Evolutionary conservation across 139 green algal species (phyloP), one percentile per base, ranked within the genome.

Genomic region (Coelastrella sp.): DNA sequence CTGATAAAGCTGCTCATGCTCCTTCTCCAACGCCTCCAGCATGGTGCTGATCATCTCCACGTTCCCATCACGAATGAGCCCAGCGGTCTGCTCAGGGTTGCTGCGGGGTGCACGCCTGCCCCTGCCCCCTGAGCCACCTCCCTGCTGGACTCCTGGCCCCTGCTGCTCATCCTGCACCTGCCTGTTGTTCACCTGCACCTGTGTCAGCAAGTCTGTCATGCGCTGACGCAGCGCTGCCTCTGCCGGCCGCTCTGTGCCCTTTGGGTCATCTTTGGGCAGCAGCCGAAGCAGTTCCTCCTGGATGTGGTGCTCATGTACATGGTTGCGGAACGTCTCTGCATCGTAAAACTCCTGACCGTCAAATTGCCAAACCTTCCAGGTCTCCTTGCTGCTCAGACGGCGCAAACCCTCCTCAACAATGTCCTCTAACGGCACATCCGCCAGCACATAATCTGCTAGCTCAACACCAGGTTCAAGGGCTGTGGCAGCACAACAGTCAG

Each of bases 1-100:
- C 60, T 95, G 92, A 91, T 97, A 96, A 90, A 98, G 90, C 87
- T 92, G 94, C 68, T 97, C 94, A 90, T 98, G 96, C 93, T 98
- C 96, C 61, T 93, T 87, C 80, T 97, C 94, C 27, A 98, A 89
- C 7, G 93, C 93, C 88, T 96, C 91, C 78, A 98, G 84, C 72
- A 98, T 94, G n/a, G 92, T 90, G 59, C 90, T 95, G 79, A 97
- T 94, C 57, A 97, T 91, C 87, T 98, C 96, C 6, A 97, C 90
- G 82, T 97, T 97, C 72, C 89, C 90, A 82, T 97, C 96, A 19
- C 95, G 87, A 25, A 94, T 81, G 56, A 61, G 72, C 6, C 76
- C 68, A 35, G 80, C 80, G 0, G 65, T 58, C 10, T 89, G 82
- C 80, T 94, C 91, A 68, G 81, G 68, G 59, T 7, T 57, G 10